A percentile compares a stretch with the other conserved stretches of the same genome.
Conservation (phyloP, 495 filamentous ascomycete genomes). For the Penicillium bovifimosum region DNA sequence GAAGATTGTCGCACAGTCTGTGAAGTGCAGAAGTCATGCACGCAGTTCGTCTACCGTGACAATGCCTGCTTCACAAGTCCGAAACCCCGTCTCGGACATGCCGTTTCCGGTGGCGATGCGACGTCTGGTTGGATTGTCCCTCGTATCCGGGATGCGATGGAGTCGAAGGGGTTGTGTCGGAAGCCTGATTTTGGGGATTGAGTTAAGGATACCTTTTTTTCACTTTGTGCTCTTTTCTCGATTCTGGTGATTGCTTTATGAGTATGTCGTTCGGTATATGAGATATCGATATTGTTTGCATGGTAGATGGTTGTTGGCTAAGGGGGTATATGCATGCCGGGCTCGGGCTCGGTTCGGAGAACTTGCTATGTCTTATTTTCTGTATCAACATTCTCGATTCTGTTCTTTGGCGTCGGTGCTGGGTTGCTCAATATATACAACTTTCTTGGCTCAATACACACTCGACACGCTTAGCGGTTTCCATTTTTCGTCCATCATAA, state of each 20-base stretch:
- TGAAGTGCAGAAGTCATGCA: slow-evolving; percentile 22
- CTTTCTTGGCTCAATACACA: not conserved
- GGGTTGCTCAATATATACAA: not conserved
- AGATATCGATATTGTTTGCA: not conserved
- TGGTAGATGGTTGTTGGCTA: not conserved
- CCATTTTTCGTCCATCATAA: not conserved
- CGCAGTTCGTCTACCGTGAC: slow-evolving; percentile 34
- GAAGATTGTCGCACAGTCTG: slow-evolving; percentile 35
- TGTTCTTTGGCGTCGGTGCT: slow-evolving; percentile 4
- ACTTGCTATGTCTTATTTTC: not conserved
- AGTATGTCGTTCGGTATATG: no score
- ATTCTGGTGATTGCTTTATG: not conserved
- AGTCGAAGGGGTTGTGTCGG: slow-evolving; percentile 28
- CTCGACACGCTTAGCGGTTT: not conserved
- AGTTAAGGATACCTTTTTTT: not conserved
- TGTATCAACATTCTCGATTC: not conserved
- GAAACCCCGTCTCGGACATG: slow-evolving; percentile 30
- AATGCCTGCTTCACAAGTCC: slow-evolving; percentile 30
- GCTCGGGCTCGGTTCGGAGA: not conserved
- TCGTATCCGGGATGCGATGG: slow-evolving; percentile 30
- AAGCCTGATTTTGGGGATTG: slow-evolving; percentile 28
- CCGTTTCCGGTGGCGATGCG: slow-evolving; percentile 11
- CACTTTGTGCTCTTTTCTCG: not conserved
- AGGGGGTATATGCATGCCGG: not conserved
- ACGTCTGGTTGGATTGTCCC: slow-evolving; percentile 35